Percentiles rank a stretch among this genome's conserved stretches.
These are phyloP conservation scores for Boletellus sp. DNA, from an alignment of 768 basidiomycete genomes.

Conservation along the genomic window DNA sequence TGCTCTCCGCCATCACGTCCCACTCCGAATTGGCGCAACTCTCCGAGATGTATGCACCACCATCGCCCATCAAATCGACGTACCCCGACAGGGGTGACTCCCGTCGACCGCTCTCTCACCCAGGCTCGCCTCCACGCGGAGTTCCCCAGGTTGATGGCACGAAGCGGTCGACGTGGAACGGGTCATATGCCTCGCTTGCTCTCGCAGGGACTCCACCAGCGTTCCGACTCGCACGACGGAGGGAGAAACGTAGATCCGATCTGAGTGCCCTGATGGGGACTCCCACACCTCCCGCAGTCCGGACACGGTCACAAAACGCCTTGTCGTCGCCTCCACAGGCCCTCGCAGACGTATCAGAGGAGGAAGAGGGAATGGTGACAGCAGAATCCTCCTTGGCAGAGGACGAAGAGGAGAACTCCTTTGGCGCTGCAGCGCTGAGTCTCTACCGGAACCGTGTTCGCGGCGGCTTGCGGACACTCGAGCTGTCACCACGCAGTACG, in stretches of 20 bases:
- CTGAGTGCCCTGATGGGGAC: constrained; percentile 44
- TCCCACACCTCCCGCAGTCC: constrained; percentile 22
- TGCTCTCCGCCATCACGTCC: constrained; percentile 72
- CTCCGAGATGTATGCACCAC: constrained; percentile 85
- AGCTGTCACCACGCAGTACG: constrained; percentile 26
- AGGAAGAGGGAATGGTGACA: constrained; percentile 29
- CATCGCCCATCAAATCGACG: constrained; percentile 46
- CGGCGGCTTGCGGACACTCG: constrained; percentile 50
- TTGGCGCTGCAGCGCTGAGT: constrained; percentile 61
- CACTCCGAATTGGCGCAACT: constrained; percentile 72
- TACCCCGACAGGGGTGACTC: constrained; percentile 26
- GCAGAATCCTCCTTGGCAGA: constrained; percentile 17
- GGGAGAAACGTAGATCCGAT: constrained; percentile 55
- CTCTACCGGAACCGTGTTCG: constrained; percentile 52
- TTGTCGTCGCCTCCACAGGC: constrained; percentile 34
- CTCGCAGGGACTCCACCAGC: constrained; percentile 43
- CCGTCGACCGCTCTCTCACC: constrained; percentile 45
- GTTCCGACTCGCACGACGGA: constrained; percentile 39
- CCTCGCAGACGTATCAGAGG: constrained; percentile 40
- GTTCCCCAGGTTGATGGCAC: constrained; percentile 21
- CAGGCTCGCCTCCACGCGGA: constrained; percentile 24
- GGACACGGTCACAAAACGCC: constrained; percentile 37
- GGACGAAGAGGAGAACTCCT: constrained; percentile 37
- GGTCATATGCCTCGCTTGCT: constrained; percentile 54
- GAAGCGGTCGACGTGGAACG: constrained; percentile 73